Evolutionary conservation across 2,329 filamentous ascomycete species (phyloP).

Genomic region (Aspergillus caelatus): DNA sequence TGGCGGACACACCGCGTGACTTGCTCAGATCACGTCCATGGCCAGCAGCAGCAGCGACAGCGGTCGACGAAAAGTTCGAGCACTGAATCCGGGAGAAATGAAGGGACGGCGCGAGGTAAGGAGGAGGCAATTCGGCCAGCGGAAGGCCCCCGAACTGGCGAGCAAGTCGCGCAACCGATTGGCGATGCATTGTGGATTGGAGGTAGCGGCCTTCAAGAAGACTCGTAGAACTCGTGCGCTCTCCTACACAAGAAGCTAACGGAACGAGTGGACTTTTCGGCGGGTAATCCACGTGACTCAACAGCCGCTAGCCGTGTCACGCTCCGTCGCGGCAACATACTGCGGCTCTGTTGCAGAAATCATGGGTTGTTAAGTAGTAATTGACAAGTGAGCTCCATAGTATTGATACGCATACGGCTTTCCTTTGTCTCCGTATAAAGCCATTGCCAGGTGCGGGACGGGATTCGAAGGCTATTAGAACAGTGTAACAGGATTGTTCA

Average conservation of each 20-base stretch:
- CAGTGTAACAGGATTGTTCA: background rate
- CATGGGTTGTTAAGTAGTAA: background rate
- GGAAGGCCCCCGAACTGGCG: conserved; percentile 36
- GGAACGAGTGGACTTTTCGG: conserved; percentile 20
- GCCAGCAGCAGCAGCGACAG: conserved; percentile 49
- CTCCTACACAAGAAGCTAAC: conserved; percentile 16
- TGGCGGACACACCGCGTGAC: conserved; percentile 77
- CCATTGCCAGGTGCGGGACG: background rate
- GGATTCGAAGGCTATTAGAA: background rate
- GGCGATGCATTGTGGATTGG: conserved; percentile 39
- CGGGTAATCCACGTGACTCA: conserved; percentile 29
- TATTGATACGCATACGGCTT: background rate
- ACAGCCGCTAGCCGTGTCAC: background rate
- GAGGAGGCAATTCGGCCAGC: conserved; percentile 44
- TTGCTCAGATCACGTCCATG: conserved; percentile 74
- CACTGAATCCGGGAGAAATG: conserved; percentile 41
- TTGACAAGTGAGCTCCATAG: background rate
- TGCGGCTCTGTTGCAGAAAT: background rate
- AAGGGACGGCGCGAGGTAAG: conserved; percentile 48
- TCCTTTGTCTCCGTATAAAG: background rate
- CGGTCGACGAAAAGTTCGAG: conserved; percentile 58
- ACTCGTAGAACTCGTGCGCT: conserved; percentile 22
- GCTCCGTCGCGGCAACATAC: conserved; percentile 4
- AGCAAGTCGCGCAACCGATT: conserved; percentile 36
- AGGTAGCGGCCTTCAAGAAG: conserved; percentile 11